phyloP scores from a whole-genome alignment of 306 rosid species.

The Sechiopsis laciniata region DNA sequence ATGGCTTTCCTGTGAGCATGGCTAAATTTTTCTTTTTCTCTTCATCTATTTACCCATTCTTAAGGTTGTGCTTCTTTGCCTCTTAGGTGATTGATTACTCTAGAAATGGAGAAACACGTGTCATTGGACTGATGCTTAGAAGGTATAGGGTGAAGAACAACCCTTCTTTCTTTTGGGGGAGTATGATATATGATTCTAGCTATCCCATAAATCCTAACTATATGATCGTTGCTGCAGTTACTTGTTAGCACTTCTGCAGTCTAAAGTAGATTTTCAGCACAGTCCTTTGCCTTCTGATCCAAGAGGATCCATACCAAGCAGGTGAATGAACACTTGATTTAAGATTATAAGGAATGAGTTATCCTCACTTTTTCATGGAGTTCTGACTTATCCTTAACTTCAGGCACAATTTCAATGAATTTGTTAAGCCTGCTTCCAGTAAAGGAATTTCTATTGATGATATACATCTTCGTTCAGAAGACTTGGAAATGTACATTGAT shows the following conservation, averaged over 20 bases:
- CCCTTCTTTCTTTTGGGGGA: neutral
- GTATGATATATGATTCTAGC: neutral
- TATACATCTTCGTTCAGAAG: slow-evolving; percentile 74
- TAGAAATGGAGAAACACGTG: slow-evolving; percentile 75
- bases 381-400: slow-evolving; percentile 34
- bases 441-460: slow-evolving; percentile 74
- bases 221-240: slow-evolving; percentile 55
- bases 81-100: slow-evolving; percentile 88
- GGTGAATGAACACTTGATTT: slow-evolving; percentile 35
- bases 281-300: slow-evolving; percentile 74
- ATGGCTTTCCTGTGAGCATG: slow-evolving; percentile 92
- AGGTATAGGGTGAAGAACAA: slow-evolving; percentile 38
- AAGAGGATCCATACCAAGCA: slow-evolving; percentile 47
- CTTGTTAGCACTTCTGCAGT: slow-evolving; percentile 79
- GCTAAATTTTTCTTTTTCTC: slow-evolving; percentile 20
- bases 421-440: slow-evolving; percentile 91
- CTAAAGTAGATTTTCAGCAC: slow-evolving; percentile 90
- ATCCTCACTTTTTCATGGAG: neutral
- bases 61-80: slow-evolving; percentile 27
- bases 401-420: slow-evolving; percentile 74
- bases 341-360: slow-evolving; percentile 1
- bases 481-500: slow-evolving; percentile 94
- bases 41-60: slow-evolving; percentile 15
- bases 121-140: slow-evolving; percentile 86
- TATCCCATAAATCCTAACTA: neutral